Base-by-base conservation (phyloP, 441 rosid genomes). In the Pelargonium myrrhifolium region DNA sequence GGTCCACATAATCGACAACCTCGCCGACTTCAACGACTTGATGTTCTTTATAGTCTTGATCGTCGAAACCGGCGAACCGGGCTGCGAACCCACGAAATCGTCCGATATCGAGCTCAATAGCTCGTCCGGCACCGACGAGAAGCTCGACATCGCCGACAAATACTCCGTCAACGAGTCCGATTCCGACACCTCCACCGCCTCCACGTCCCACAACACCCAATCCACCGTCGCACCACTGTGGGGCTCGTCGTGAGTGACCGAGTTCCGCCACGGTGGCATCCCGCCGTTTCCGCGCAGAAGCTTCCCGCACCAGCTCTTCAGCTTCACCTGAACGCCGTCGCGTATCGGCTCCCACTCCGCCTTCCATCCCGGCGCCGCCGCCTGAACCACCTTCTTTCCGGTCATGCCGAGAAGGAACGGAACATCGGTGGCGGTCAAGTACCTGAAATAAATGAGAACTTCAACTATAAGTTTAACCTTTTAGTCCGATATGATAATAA, bases 181-280 rank as follows among this genome's bases (percentile, higher is more conserved):
- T 58, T 75, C 76, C 56, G 71, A 71, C 53, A 55, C 82, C 31
- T 76, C 76, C 68, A 76, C 80, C 7, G 68, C 74, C 71, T 82
- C 81, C 68, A 87, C 85, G 64, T 85, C 93, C 93, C 87, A 85
- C 28, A 87, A 15, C 39, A 82, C 67, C 90, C 90, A 86, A 51
- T 76, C 78, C 75, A 74, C 71, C 49, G 89, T 85, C 40, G 84
- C 65, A 0, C 80, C 71, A 9, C 74, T 76, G 45, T 78, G 80
- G 26, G 90, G 90, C n/a, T 87, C 87, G 20, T 87, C 93, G 69
- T 85, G 86, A 47, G 90, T 87, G 26, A 87, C 71, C 31, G 86
- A 80, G 75, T 87, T 85, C 40, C 90, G 79, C 93, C 93, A 87
- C 31, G 93, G 93, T 20, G 84, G 88, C 6, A 83, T 82, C 70